Evolutionary conservation across 176 grass and related monocot genomes (phyloP).

Genomic region (Oryza coarctata): DNA sequence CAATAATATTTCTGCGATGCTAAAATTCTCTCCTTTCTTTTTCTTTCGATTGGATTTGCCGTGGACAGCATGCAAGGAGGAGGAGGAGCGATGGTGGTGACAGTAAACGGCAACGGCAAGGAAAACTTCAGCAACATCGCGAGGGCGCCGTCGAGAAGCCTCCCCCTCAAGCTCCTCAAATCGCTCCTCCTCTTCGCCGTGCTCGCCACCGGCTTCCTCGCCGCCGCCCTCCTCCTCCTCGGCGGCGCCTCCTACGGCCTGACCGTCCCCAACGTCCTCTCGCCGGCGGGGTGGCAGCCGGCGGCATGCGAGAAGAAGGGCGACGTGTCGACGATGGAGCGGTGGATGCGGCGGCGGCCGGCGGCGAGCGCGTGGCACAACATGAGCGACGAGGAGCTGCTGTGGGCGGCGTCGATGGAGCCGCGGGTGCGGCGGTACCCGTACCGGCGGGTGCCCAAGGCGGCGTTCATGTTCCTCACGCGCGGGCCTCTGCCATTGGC

Average conservation of each 20-base stretch:
- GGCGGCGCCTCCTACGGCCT: not conserved
- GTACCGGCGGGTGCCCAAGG: constrained; percentile 58
- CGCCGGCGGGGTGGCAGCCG: not conserved
- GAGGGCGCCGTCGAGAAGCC: constrained; percentile 20
- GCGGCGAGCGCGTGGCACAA: constrained; percentile 53
- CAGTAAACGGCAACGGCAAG: constrained; percentile 10
- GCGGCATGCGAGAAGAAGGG: not conserved
- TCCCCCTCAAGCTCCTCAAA: constrained; percentile 38
- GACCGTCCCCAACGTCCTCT: constrained; percentile 17
- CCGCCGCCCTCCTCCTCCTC: constrained; percentile 24
- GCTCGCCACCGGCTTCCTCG: constrained; percentile 36
- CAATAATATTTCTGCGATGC: not conserved
- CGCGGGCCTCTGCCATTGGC: constrained; percentile 67
- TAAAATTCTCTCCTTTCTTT: constrained; percentile 15
- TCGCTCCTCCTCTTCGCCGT: constrained; percentile 38
- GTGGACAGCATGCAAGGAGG: constrained; percentile 24
- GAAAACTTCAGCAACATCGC: not conserved
- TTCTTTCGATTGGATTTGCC: not conserved
- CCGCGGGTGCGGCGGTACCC: constrained; percentile 42
- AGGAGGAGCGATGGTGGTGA: not conserved
- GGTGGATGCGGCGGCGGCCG: constrained; percentile 33
- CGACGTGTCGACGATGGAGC: not conserved
- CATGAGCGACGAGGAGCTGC: constrained; percentile 85
- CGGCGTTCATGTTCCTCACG: constrained; percentile 95
- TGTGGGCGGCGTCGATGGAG: constrained; percentile 73